Percentiles rank a stretch among this genome's conserved stretches.
phyloP scores from a whole-genome alignment of 2,329 filamentous ascomycete species.

The Trichoderma semiorbis region DNA sequence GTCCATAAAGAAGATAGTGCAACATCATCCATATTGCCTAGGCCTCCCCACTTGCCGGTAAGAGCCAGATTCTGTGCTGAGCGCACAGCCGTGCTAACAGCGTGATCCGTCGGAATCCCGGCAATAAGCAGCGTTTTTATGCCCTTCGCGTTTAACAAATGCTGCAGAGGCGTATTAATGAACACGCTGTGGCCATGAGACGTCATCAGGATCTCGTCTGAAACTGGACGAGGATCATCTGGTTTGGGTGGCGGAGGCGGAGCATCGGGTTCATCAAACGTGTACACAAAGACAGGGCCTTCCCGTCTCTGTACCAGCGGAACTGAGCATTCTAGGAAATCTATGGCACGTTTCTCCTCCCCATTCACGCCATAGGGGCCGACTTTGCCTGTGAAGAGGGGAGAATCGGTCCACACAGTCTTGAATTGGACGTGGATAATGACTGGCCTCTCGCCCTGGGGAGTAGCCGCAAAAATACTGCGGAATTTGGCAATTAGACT shows the following conservation, averaged over 20 bases:
- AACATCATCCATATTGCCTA: constrained; percentile 18
- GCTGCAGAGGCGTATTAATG: constrained; percentile 17
- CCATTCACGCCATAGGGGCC: constrained; percentile 16
- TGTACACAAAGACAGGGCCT: not conserved
- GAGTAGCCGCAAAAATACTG: not conserved
- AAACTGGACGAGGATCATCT: not conserved
- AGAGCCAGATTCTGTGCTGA: constrained; percentile 19
- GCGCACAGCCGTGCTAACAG: constrained; percentile 20
- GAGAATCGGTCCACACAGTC: constrained; percentile 17
- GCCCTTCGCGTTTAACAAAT: constrained; percentile 6
- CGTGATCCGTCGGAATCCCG: constrained; percentile 16
- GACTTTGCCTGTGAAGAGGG: constrained; percentile 5
- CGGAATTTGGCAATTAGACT: constrained; percentile 11
- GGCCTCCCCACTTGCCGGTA: constrained; percentile 20
- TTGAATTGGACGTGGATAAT: constrained; percentile 20
- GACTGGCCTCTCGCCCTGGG: not conserved
- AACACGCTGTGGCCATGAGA: constrained; percentile 9
- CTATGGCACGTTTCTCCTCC: constrained; percentile 16
- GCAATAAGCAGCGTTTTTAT: constrained; percentile 19
- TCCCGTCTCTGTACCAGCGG: constrained; percentile 2
- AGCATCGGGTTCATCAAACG: not conserved
- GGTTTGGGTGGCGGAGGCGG: not conserved
- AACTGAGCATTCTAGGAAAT: constrained; percentile 19
- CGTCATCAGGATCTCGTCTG: constrained; percentile 3
- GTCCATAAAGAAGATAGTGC: constrained; percentile 5